These are phyloP conservation scores for Gliomastix tumulicola DNA, from an alignment of 2,329 filamentous ascomycete species.

Conservation along the genomic window DNA sequence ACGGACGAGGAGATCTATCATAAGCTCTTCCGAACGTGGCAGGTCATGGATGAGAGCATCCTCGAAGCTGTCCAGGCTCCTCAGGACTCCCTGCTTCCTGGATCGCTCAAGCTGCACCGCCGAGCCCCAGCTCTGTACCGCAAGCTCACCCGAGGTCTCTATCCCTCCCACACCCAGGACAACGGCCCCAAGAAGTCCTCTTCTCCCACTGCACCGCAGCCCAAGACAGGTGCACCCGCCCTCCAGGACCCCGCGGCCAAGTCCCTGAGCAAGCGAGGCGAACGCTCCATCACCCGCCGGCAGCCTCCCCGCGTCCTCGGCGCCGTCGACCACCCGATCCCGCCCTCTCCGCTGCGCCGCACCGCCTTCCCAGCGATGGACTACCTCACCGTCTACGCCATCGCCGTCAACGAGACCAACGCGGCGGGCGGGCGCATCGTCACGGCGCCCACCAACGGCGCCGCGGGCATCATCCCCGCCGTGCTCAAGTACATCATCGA, in stretches of 20 bases:
- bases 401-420: conserved; percentile 47
- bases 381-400: conserved; percentile 41
- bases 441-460: conserved; percentile 43
- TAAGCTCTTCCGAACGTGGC: conserved; percentile 41
- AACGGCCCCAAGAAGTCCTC: neutral
- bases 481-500: conserved; percentile 43
- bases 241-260: no score
- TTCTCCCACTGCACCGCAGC: neutral
- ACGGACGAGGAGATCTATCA: conserved; percentile 38
- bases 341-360: conserved; percentile 35
- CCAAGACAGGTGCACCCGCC: neutral
- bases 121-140: conserved; percentile 37
- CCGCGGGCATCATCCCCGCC: conserved; percentile 42
- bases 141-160: conserved; percentile 36
- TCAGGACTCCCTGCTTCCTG: conserved; percentile 30
- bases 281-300: conserved; percentile 4
- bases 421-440: conserved; percentile 42
- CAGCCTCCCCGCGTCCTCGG: conserved; percentile 34
- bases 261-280: neutral
- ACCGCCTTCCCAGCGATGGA: conserved; percentile 44
- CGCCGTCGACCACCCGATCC: conserved; percentile 35
- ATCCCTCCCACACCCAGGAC: conserved; percentile 23
- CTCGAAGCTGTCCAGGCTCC: conserved; percentile 40
- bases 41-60: conserved; percentile 45
- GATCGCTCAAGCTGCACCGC: conserved; percentile 38